phyloP scores from a whole-genome alignment of 495 filamentous ascomycete species.

The Neurospora tetrasperma region DNA sequence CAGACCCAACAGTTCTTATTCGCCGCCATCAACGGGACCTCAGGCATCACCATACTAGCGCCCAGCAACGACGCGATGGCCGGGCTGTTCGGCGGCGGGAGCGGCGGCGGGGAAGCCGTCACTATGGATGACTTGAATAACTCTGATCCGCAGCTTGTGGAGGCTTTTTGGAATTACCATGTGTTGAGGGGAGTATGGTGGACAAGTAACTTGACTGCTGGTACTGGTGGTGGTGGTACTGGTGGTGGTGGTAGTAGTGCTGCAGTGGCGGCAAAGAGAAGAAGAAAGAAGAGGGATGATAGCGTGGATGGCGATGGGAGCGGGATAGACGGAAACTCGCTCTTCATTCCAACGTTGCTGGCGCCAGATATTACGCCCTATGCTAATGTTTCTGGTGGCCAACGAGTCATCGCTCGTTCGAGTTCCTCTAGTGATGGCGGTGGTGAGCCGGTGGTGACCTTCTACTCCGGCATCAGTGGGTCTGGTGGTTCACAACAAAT shows the following conservation, averaged over 20 bases:
- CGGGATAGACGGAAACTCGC: slow-evolving; percentile 14
- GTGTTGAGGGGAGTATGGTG: slow-evolving; percentile 48
- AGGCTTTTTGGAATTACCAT: slow-evolving; percentile 53
- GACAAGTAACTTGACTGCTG: slow-evolving; percentile 28
- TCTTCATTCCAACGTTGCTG: slow-evolving; percentile 48
- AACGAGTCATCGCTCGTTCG: slow-evolving; percentile 23
- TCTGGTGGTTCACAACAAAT: background rate
- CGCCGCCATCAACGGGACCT: slow-evolving; percentile 27
- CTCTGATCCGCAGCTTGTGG: slow-evolving; percentile 28
- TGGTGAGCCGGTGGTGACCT: slow-evolving; percentile 11
- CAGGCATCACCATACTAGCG: slow-evolving; percentile 54
- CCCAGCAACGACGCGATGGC: slow-evolving; percentile 50
- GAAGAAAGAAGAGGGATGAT: background rate
- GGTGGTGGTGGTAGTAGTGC: background rate
- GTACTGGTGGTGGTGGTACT: background rate
- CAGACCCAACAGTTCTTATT: slow-evolving; percentile 29
- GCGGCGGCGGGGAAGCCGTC: background rate
- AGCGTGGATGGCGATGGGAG: background rate
- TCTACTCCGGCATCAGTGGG: slow-evolving; percentile 28
- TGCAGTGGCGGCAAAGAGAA: background rate
- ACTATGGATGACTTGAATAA: slow-evolving; percentile 16
- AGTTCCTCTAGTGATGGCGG: slow-evolving; percentile 15
- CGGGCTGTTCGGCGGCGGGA: slow-evolving; percentile 20
- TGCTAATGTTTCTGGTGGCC: slow-evolving; percentile 33
- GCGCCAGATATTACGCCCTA: slow-evolving; percentile 31